A percentile compares a stretch with the other conserved stretches of the same genome.
Conservation (phyloP, 495 filamentous ascomycete genomes). For the Lasiosphaeria miniovina region DNA sequence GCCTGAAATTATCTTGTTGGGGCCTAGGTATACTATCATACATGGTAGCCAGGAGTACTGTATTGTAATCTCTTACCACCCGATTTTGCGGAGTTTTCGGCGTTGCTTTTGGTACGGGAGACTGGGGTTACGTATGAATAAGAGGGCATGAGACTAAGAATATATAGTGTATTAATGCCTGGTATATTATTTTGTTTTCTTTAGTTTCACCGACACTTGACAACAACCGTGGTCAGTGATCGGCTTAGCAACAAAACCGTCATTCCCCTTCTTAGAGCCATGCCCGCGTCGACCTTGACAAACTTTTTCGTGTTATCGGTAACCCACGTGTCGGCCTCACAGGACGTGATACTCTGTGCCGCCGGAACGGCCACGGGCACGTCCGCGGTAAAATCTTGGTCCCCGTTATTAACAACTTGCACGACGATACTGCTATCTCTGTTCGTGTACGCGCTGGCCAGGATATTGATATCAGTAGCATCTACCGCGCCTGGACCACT, state of each 20-base stretch:
- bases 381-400: neutral
- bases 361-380: neutral
- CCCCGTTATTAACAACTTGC: constrained; percentile 19
- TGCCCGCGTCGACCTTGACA: neutral
- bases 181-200: too few species aligned
- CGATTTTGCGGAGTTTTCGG: too few species aligned
- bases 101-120: too few species aligned
- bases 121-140: too few species aligned
- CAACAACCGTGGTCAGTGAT: neutral
- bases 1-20: too few species aligned
- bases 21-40: too few species aligned
- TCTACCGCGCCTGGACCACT: neutral
- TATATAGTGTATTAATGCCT: too few species aligned
- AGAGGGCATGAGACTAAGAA: too few species aligned
- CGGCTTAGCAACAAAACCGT: neutral
- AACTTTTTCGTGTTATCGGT: neutral
- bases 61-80: too few species aligned
- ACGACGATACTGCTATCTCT: constrained; percentile 14
- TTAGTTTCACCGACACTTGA: neutral
- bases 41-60: too few species aligned
- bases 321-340: neutral
- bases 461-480: neutral
- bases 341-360: neutral
- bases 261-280: neutral
- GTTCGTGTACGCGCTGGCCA: constrained; percentile 16